phyloP scores from a whole-genome alignment of 2,329 filamentous ascomycete genomes.

The Ampelomyces quisqualis region DNA sequence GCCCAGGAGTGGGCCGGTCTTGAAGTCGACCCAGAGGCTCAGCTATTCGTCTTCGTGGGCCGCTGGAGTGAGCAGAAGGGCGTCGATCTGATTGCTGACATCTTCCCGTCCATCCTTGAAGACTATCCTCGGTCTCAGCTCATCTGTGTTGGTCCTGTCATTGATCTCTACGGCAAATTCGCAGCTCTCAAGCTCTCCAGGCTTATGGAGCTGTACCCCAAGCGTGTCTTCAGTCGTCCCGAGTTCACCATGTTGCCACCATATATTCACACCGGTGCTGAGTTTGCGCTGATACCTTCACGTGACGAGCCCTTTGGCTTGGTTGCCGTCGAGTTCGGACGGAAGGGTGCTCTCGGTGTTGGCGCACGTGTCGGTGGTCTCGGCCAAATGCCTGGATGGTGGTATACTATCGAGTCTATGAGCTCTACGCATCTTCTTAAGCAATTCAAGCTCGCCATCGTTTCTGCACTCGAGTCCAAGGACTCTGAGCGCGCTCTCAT shows the following conservation, averaged over 20 bases:
- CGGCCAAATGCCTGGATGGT: background rate
- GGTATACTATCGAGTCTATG: background rate
- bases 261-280: background rate
- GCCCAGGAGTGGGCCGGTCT: background rate
- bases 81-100: background rate
- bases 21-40: background rate
- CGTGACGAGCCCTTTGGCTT: background rate
- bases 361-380: background rate
- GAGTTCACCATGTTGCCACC: background rate
- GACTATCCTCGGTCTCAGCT: background rate
- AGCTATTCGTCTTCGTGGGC: background rate
- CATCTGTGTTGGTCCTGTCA: background rate
- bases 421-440: background rate
- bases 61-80: slow-evolving; percentile 1
- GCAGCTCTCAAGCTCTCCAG: background rate
- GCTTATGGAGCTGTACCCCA: background rate
- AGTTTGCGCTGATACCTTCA: background rate
- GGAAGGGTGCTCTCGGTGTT: background rate
- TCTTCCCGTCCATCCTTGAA: background rate
- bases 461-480: background rate
- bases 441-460: background rate
- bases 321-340: background rate
- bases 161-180: slow-evolving; percentile 1
- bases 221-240: background rate
- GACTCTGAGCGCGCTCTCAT: background rate